Evolutionary conservation across 352 stramenopile species (phyloP).

Genomic region (Pythium sp.): DNA sequence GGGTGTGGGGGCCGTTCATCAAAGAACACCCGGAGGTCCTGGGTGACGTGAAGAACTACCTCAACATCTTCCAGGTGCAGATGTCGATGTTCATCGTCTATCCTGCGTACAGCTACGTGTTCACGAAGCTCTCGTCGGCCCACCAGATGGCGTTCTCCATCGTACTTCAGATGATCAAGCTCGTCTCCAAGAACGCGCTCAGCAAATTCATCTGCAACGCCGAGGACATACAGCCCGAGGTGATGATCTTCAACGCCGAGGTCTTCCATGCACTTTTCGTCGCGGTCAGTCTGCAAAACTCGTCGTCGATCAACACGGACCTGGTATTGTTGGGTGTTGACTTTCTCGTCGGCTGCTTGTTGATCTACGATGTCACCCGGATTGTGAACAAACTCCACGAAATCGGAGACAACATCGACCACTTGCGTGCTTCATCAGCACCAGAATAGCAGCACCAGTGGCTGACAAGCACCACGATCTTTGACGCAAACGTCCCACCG

Average conservation of each 20-base stretch:
- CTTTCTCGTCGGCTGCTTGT: background rate
- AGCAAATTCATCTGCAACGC: constrained; percentile 3
- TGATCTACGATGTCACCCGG: background rate
- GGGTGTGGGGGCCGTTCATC: background rate
- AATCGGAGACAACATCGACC: constrained; percentile 1
- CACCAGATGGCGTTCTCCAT: constrained; percentile 21
- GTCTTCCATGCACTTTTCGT: constrained; percentile 54
- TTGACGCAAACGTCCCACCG: background rate
- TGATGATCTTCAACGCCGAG: constrained; percentile 50
- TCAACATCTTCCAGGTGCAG: constrained; percentile 11
- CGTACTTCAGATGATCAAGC: constrained; percentile 30
- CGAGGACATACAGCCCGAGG: constrained; percentile 36
- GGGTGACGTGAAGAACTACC: constrained; percentile 5
- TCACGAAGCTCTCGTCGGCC: constrained; percentile 14
- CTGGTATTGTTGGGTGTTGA: constrained; percentile 21
- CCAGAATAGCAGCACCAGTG: background rate
- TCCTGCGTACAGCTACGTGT: constrained; percentile 29
- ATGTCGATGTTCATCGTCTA: constrained; percentile 23
- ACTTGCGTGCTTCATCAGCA: background rate
- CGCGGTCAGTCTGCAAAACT: constrained; percentile 31
- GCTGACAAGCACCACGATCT: background rate
- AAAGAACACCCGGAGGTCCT: constrained; percentile 6
- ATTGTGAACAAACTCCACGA: background rate
- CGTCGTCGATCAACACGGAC: constrained; percentile 26
- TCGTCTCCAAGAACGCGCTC: constrained; percentile 10